Base-by-base conservation (phyloP, 2,329 filamentous ascomycete species). In the Colletotrichum cuscutae region DNA sequence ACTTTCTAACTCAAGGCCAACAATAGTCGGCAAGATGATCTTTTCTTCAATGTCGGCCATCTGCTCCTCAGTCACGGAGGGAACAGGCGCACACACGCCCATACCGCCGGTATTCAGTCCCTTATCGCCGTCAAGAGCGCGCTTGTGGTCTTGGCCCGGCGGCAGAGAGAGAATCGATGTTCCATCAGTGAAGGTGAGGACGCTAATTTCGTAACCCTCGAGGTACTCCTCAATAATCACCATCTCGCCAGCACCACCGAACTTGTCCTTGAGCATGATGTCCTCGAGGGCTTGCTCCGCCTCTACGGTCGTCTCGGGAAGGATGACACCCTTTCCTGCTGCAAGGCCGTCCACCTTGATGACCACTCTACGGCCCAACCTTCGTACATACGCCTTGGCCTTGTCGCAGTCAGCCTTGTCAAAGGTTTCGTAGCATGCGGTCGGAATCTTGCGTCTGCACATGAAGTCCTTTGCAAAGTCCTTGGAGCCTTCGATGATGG, bases 381-480 rank as follows among this genome's bases (percentile, higher is more conserved):
- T 87, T 76, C 95, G 91, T 64, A 98, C 85, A 81, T 98, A 97
- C 77, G 90, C 84, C 76, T 87, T 86, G 15, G 95, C 95, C 59
- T 90, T 85, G 68, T 92, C 89, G 82, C 93, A 95, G 78, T 94
- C 88, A 6, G 9, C 22, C 22, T 22, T 53, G 81, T 88, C 90
- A 80, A 98, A 98, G 85, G 97, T 98, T 82, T 93, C 90, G 85
- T 98, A 98, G 52, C 90, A 91, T 19, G 97, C 97, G 1, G 97
- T 98, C 49, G 96, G 95, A 77, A 99, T 97, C 78, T 89, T 89
- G 84, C 97, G 91, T 76, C 92, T 91, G 83, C 93, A 92, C 97
- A 98, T 99, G 81, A 98, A 98, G 82, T 98, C 95, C 82, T 99
- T 99, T 74, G 94, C 95, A 82, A 97, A 98, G 12, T 96, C 94